Conservation (phyloP, 768 basidiomycete genomes). For the Chlorophyllum brunneum region DNA sequence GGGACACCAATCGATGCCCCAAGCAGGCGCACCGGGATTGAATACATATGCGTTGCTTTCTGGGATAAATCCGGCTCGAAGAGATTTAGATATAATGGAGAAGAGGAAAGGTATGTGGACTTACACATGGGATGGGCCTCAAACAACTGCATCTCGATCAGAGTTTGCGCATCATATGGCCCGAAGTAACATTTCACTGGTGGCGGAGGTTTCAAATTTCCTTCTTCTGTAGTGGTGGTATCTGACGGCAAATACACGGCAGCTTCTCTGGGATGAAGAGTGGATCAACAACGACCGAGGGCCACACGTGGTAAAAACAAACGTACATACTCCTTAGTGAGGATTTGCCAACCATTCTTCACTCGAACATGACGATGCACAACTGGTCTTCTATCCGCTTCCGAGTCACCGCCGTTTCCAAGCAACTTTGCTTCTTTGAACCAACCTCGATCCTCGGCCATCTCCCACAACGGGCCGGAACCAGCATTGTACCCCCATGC, state of each 20-base stretch:
- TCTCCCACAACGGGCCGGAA: constrained; percentile 74
- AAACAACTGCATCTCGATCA: constrained; percentile 49
- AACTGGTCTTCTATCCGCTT: constrained; percentile 52
- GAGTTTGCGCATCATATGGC: constrained; percentile 50
- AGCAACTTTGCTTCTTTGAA: constrained; percentile 56
- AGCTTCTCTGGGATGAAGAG: constrained; percentile 43
- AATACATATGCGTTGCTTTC: constrained; percentile 67
- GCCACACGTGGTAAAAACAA: constrained; percentile 10
- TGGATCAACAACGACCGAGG: constrained; percentile 10
- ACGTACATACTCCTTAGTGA: constrained; percentile 45
- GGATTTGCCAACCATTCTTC: constrained; percentile 39
- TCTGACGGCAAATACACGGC: constrained; percentile 58
- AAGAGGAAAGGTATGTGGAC: constrained; percentile 18
- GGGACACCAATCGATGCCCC: constrained; percentile 94
- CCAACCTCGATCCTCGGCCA: constrained; percentile 75
- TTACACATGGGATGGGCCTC: constrained; percentile 56
- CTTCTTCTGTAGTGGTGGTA: constrained; percentile 44
- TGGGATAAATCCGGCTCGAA: constrained; percentile 54
- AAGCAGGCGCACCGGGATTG: constrained; percentile 86
- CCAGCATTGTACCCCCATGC: constrained; percentile 75
- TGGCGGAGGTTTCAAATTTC: constrained; percentile 46
- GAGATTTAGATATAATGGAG: constrained; percentile 3
- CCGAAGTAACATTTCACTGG: constrained; percentile 63
- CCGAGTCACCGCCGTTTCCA: constrained; percentile 33
- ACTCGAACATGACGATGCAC: constrained; percentile 48